Conservation (phyloP, 345 rosid species). For the Anastatica hierochuntica region DNA sequence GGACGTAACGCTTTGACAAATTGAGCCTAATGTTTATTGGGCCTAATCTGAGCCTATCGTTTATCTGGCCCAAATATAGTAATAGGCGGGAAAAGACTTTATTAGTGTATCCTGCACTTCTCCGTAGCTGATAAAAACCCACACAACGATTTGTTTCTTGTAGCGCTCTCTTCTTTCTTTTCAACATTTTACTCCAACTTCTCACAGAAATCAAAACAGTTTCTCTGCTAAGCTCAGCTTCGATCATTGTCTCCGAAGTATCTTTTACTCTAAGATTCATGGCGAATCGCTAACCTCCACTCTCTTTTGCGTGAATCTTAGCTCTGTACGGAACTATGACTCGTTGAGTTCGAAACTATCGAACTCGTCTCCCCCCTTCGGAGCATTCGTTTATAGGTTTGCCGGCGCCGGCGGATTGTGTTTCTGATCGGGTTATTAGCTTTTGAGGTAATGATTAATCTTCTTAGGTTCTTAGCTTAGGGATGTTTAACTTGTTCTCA, state of each 20-base stretch:
- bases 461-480: neutral
- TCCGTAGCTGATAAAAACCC: neutral
- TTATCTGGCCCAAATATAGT: conserved; percentile 9
- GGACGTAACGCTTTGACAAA: too few relatives aligned
- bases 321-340: conserved; percentile 1
- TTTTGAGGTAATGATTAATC: conserved; percentile 11
- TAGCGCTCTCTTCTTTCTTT: neutral
- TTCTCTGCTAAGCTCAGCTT: conserved; percentile 19
- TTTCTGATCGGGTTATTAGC: conserved; percentile 14
- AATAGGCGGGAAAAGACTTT: neutral
- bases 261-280: conserved; percentile 1
- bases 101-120: neutral
- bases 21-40: too few relatives aligned
- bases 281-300: conserved; percentile 11
- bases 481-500: neutral
- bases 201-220: conserved; percentile 4
- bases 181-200: conserved; percentile 15
- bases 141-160: conserved; percentile 18
- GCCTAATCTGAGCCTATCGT: neutral
- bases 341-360: conserved; percentile 9
- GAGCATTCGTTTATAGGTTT: conserved; percentile 15
- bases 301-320: too few relatives aligned
- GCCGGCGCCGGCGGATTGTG: conserved; percentile 12
- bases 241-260: conserved; percentile 15
- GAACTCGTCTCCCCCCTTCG: neutral